phyloP scores from a whole-genome alignment of 2,329 filamentous ascomycete genomes.

The Neonectria magnoliae region DNA sequence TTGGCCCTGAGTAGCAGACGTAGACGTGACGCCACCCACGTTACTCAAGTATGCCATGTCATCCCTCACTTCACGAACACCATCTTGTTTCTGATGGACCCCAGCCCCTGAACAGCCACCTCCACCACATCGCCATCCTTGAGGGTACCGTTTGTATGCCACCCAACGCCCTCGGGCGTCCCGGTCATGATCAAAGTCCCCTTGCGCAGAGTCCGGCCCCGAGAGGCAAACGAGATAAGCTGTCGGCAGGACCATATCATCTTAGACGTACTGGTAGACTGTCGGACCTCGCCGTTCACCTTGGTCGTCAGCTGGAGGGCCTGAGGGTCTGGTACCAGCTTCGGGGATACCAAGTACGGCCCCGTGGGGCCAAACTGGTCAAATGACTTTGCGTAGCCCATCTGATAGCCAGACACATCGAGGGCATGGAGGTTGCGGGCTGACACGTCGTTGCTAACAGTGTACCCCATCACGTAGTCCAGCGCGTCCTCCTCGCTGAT shows the following conservation, averaged over 20 bases:
- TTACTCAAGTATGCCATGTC: background rate
- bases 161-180: constrained; percentile 5
- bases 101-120: constrained; percentile 9
- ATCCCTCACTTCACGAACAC: constrained; percentile 2
- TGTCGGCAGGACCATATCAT: constrained; percentile 13
- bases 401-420: constrained; percentile 3
- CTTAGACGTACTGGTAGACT: constrained; percentile 4
- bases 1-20: background rate
- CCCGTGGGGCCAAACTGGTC: too few species aligned
- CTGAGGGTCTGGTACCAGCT: constrained; percentile 10
- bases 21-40: background rate
- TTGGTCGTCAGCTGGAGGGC: background rate
- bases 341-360: too few species aligned
- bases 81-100: constrained; percentile 12
- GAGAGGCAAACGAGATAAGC: constrained; percentile 13
- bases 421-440: constrained; percentile 5
- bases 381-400: constrained; percentile 17
- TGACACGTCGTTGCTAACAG: constrained; percentile 63
- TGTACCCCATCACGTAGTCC: constrained; percentile 62
- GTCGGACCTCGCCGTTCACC: constrained; percentile 15
- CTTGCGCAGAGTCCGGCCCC: constrained; percentile 10
- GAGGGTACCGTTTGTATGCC: constrained; percentile 1
- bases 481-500: constrained; percentile 55
- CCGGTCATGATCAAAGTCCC: constrained; percentile 17
- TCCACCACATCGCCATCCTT: constrained; percentile 7